A percentile compares a stretch with the other conserved stretches of the same genome.
These are phyloP conservation scores for Amorphotheca resinae DNA, from an alignment of 495 filamentous ascomycete species.

Conservation along the genomic window DNA sequence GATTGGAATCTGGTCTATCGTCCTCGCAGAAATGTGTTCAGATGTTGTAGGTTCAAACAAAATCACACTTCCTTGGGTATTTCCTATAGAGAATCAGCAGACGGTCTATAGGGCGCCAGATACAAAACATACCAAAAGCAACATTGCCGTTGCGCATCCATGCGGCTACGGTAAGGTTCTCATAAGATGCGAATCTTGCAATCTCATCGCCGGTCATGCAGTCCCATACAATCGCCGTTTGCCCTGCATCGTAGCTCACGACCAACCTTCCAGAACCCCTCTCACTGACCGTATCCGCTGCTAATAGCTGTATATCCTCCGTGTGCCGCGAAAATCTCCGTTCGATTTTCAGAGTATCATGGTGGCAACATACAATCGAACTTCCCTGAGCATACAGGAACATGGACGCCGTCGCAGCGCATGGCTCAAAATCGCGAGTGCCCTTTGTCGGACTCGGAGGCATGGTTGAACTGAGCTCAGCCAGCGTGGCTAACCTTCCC, in stretches of 20 bases:
- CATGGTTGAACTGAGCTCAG: conserved; percentile 32
- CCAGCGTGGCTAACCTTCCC: conserved; percentile 25
- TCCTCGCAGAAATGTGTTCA: conserved; percentile 85
- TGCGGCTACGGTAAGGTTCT: conserved; percentile 67
- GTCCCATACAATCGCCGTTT: conserved; percentile 96
- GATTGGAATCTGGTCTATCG: conserved; percentile 82
- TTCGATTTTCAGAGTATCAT: conserved; percentile 86
- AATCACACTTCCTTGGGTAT: conserved; percentile 83
- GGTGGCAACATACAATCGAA: conserved; percentile 67
- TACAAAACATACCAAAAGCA: conserved; percentile 53
- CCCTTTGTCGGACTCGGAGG: conserved; percentile 31
- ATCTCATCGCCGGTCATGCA: conserved; percentile 84
- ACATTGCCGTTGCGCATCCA: conserved; percentile 99
- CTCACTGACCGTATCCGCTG: conserved; percentile 88
- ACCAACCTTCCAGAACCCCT: conserved; percentile 72
- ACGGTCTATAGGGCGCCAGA: conserved; percentile 7
- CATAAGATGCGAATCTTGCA: conserved; percentile 80
- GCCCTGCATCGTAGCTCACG: conserved; percentile 83
- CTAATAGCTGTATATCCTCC: conserved; percentile 69
- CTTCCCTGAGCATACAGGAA: conserved; percentile 77
- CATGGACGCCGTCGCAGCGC: conserved; percentile 74
- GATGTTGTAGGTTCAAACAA: conserved; percentile 88
- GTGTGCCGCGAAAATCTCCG: conserved; percentile 74
- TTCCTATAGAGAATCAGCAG: conserved; percentile 43
- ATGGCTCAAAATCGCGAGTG: conserved; percentile 60